Base-by-base conservation (phyloP, 768 basidiomycete genomes). In the Glaciozyma martinii region DNA sequence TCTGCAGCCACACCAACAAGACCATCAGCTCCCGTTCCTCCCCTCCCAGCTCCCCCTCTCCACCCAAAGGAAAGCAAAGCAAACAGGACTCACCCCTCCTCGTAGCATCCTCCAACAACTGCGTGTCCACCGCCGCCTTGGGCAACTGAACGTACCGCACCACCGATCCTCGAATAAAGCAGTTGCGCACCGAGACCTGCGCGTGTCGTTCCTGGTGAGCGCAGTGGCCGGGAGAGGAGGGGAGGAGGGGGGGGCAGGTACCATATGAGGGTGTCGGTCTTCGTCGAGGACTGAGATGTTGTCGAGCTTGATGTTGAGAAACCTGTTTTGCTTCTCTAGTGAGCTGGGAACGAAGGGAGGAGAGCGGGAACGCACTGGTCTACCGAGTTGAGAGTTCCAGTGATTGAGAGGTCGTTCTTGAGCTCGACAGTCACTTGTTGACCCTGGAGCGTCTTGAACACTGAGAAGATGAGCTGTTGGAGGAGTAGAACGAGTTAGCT, bases 111-210 rank as follows among this genome's bases (percentile, higher is more conserved):
- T 99, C 94, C 47, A 99, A 76, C 59, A 98, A 78, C 71, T 93
- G 91, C 3, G 91, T 95, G 77, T 99, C 95, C 64, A 99, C 90
- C 66, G 88, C 88, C 68, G 89, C 86, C 30, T 89, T 85, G 4
- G 91, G 90, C 61, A 99, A 81, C 75, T 94, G 90, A 25, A 98
- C 95, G 74, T 99, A 99, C 71, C 95, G 87, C 59, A 99, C 93
- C 19, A 98, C 95, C 23, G 91, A 94, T 68, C 95, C 95, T 50
- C 95, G 87, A 72, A 99, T 99, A 76, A 99, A 99, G 76, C 92
- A 95, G 77, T 98, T 98, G 80, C 93, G 94, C 50, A 99, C 92
- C 0, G 94, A 92, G 86, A 97, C 92, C 94, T 98, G 71, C 27
- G 15, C 47, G 32, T 33, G 40, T 27, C 25, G 32, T 43, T 43